Evolutionary conservation across 176 grass and related monocot genomes (phyloP), one percentile per base, ranked within the genome.

Genomic region (Panicum miliaceum): DNA sequence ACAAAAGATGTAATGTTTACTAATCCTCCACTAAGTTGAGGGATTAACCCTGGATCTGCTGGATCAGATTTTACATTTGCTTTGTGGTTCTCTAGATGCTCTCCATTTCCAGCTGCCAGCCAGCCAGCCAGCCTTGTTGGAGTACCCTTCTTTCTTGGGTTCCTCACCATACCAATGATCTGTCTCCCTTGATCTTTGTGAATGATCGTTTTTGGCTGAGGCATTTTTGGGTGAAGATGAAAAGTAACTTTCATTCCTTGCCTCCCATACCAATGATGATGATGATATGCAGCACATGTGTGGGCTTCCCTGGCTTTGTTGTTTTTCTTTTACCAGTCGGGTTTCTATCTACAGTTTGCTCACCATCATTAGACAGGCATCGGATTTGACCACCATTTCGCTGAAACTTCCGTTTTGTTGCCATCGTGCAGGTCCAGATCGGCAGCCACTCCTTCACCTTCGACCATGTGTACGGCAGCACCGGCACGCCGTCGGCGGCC

Each of bases 391-490:
- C 47, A 27, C 35, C 47, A 67, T 58, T 23, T 29, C 25, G 13
- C 14, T 78, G 37, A 43, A 4, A 60, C 27, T 4, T 42, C 36
- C 42, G n/a, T 77, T 16, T 18, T 78, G 74, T 15, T 67, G 13
- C 11, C 22, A 35, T 4, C 46, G 46, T 71, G 83, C 91, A 99
- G 97, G 91, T 99, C 42, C 97, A 99, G 87, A 99, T 99, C 75
- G 97, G 97, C 54, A 89, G 80, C 54, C 97, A 99, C 63, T 96
- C 97, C 34, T 99, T 99, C 82, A 99, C 97, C 60, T 99, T 99
- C 73, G 97, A 99, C 86, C 91, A 95, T 77, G 93, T 99, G 14
- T 99, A 99, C 66, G 97, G 93, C 59, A 94, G 88, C 74, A 75
- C 90, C 16, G 65, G 89, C 58, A 86, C 84, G 62, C 86, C 93